A percentile compares a stretch with the other conserved stretches of the same genome.
Conservation (phyloP, 805 yeast species). For the Barnettozyma vustinii region DNA sequence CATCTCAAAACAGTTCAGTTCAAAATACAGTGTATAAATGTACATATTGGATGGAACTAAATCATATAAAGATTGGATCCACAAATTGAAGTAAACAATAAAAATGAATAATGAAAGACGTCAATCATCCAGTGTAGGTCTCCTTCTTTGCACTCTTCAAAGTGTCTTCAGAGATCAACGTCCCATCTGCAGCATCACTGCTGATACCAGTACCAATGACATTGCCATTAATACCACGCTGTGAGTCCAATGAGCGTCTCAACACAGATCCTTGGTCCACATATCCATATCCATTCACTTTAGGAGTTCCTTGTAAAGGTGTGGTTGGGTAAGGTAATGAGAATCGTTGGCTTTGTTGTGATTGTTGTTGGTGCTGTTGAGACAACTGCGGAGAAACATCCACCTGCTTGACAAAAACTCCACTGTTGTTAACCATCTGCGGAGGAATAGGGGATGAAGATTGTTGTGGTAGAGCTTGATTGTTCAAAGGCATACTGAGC, state of each 20-base stretch:
- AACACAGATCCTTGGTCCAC: slow-evolving; percentile 1
- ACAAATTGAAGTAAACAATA: background rate
- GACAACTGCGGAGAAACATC: slow-evolving; percentile 15
- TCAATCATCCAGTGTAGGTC: slow-evolving; percentile 17
- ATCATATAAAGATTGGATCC: background rate
- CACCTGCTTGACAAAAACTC: slow-evolving; percentile 18
- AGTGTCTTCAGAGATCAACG: slow-evolving; percentile 22
- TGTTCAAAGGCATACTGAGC: slow-evolving; percentile 20
- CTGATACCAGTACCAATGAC: slow-evolving; percentile 1
- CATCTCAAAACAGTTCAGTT: background rate
- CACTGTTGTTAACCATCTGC: slow-evolving; percentile 17
- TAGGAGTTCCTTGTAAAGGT: slow-evolving; percentile 1
- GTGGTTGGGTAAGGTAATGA: slow-evolving; percentile 11
- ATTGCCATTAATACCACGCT: slow-evolving; percentile 5
- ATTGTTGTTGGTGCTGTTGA: slow-evolving; percentile 10
- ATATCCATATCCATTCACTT: slow-evolving; percentile 1
- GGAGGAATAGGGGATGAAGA: slow-evolving; percentile 19
- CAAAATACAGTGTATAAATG: background rate
- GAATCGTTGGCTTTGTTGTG: slow-evolving; percentile 9
- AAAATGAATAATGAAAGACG: background rate
- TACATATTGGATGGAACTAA: background rate
- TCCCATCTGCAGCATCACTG: slow-evolving; percentile 15
- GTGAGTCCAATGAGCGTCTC: slow-evolving; percentile 8
- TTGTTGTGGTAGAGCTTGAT: slow-evolving; percentile 18
- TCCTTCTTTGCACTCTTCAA: slow-evolving; percentile 19